A percentile compares a stretch with the other conserved stretches of the same genome.
Conservation (phyloP, 2,329 filamentous ascomycete species). For the Epichloe gansuensis region DNA sequence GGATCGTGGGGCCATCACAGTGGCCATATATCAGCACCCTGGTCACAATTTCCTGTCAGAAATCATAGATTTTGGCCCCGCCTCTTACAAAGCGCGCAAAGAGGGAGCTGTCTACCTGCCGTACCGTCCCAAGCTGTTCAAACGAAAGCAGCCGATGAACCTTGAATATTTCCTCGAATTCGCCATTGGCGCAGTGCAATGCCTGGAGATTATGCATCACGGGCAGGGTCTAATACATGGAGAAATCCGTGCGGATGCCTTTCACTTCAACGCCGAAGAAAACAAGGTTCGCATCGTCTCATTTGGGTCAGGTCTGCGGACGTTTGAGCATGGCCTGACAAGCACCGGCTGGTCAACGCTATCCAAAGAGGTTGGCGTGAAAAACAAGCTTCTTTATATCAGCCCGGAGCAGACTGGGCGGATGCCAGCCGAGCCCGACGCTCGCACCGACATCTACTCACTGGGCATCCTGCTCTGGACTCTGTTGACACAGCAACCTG, state of each 20-base stretch:
- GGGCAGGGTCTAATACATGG: conserved; percentile 77
- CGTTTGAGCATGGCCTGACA: conserved; percentile 79
- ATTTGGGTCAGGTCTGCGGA: conserved; percentile 73
- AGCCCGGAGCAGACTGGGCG: conserved; percentile 90
- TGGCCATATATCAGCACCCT: conserved; percentile 68
- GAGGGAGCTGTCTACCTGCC: conserved; percentile 37
- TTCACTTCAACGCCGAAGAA: conserved; percentile 66
- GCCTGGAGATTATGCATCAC: conserved; percentile 83
- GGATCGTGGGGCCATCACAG: conserved; percentile 59
- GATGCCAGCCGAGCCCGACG: conserved; percentile 84
- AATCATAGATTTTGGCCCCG: conserved; percentile 65
- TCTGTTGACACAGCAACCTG: conserved; percentile 63
- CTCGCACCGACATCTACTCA: conserved; percentile 85
- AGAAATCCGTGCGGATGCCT: conserved; percentile 80
- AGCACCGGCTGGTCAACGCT: conserved; percentile 78
- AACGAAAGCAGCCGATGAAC: conserved; percentile 47
- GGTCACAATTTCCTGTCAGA: conserved; percentile 61
- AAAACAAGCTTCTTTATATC: conserved; percentile 82
- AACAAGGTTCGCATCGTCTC: conserved; percentile 67
- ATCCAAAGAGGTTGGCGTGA: conserved; percentile 72
- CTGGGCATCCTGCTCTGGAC: conserved; percentile 83
- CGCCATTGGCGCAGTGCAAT: conserved; percentile 76
- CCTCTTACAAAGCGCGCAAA: conserved; percentile 48
- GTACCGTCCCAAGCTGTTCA: conserved; percentile 28
- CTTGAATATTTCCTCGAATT: conserved; percentile 76